These are phyloP conservation scores for Decorospora gaudefroyi DNA, from an alignment of 2,329 filamentous ascomycete species.

Conservation along the genomic window DNA sequence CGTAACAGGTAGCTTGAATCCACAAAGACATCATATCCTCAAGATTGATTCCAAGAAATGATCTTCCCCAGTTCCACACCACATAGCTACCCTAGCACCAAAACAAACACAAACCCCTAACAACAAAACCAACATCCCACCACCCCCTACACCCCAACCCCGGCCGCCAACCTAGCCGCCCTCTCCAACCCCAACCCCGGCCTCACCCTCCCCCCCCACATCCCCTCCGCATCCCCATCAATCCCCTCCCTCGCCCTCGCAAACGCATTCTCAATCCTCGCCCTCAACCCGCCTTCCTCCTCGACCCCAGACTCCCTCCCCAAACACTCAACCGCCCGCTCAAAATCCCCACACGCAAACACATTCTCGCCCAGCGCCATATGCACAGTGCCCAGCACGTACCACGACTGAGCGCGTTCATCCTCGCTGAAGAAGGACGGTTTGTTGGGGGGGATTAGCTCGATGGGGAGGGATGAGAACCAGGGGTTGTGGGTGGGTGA, in stretches of 20 bases:
- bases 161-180: conserved; percentile 29
- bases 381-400: conserved; percentile 35
- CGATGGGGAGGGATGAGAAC: conserved; percentile 36
- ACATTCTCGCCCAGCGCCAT: conserved; percentile 36
- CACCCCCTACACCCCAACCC: too few relatives aligned
- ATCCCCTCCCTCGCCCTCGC: conserved; percentile 35
- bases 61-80: too few relatives aligned
- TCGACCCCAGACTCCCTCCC: conserved; percentile 6
- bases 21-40: too few relatives aligned
- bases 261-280: conserved; percentile 32
- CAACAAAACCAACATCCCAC: not conserved
- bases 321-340: conserved; percentile 34
- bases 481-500: conserved; percentile 36
- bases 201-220: conserved; percentile 31
- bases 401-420: conserved; percentile 40
- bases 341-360: conserved; percentile 43
- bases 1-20: too few relatives aligned
- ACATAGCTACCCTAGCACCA: too few relatives aligned
- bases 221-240: conserved; percentile 31
- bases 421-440: conserved; percentile 33
- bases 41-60: too few relatives aligned
- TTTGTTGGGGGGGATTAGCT: conserved; percentile 42
- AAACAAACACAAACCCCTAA: too few relatives aligned
- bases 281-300: conserved; percentile 10
- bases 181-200: conserved; percentile 33